Conservation (phyloP, 1,139 yeast species). For the Entelexis paramagnoliae region DNA sequence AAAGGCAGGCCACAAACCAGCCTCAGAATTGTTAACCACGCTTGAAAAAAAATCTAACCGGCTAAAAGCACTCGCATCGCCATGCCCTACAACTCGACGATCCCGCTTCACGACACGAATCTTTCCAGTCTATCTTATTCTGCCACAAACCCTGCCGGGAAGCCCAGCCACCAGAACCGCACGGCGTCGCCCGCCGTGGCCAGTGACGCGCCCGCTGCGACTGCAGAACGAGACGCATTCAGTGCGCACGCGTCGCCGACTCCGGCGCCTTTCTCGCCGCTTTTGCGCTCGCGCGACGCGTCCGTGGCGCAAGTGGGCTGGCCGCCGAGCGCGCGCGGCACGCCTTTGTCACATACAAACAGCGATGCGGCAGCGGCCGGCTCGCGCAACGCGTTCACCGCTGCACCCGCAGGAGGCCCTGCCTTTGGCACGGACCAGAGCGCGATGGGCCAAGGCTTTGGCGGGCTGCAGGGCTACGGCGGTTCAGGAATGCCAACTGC, state of each 20-base stretch:
- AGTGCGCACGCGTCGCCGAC: neutral
- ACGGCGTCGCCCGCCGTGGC: neutral
- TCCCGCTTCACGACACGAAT: neutral
- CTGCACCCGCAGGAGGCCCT: neutral
- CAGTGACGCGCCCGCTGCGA: neutral
- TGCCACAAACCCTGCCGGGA: conserved; percentile 3
- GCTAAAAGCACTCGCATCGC: neutral
- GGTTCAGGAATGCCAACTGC: too few relatives aligned
- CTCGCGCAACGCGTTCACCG: neutral
- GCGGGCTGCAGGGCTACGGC: neutral
- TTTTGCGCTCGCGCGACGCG: neutral
- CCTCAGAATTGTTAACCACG: neutral
- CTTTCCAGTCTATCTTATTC: neutral
- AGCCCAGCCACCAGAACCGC: neutral
- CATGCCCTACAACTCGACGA: conserved; percentile 3
- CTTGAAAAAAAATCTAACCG: neutral
- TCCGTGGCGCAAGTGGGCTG: neutral
- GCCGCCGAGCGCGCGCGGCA: neutral
- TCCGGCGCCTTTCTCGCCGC: neutral
- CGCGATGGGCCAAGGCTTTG: neutral
- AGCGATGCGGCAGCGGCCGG: neutral
- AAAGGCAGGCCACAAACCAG: conserved; percentile 3
- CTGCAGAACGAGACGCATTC: neutral
- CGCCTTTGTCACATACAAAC: neutral
- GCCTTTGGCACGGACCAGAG: neutral